Percentiles rank a stretch among this genome's conserved stretches.
phyloP scores from a whole-genome alignment of 345 rosid genomes.

The Capsella bursapastoris region DNA sequence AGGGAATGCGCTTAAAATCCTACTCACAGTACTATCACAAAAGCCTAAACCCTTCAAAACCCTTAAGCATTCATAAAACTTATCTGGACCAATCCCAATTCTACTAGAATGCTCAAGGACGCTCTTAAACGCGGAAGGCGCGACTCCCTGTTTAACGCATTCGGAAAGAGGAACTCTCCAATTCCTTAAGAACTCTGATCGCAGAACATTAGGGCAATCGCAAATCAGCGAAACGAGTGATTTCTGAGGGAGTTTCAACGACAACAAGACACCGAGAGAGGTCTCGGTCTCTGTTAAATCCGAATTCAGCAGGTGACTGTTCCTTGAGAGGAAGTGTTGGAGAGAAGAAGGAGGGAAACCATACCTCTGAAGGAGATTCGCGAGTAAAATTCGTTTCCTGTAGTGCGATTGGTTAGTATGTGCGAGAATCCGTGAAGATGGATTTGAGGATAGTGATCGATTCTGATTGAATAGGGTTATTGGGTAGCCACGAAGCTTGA shows the following conservation, averaged over 20 bases:
- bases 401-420: slow-evolving; percentile 44
- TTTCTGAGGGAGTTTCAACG: slow-evolving; percentile 61
- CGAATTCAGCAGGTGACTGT: slow-evolving; percentile 51
- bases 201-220: slow-evolving; percentile 73
- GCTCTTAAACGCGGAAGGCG: slow-evolving; percentile 50
- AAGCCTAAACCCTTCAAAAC: slow-evolving; percentile 70
- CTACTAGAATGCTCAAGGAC: slow-evolving; percentile 60
- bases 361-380: slow-evolving; percentile 68
- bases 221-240: slow-evolving; percentile 55
- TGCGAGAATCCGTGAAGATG: slow-evolving; percentile 11
- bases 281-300: slow-evolving; percentile 52
- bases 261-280: slow-evolving; percentile 60
- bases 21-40: slow-evolving; percentile 51
- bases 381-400: slow-evolving; percentile 56
- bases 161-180: slow-evolving; percentile 55
- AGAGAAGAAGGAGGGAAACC: slow-evolving; percentile 68
- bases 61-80: slow-evolving; percentile 41
- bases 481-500: slow-evolving; percentile 29
- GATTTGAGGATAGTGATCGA: slow-evolving; percentile 38
- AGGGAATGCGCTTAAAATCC: slow-evolving; percentile 63
- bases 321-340: slow-evolving; percentile 52
- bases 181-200: slow-evolving; percentile 58
- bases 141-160: slow-evolving; percentile 38
- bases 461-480: slow-evolving; percentile 15
- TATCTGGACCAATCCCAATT: slow-evolving; percentile 55